Evolutionary conservation across 2,329 filamentous ascomycete genomes (phyloP), one percentile per base, ranked within the genome.

Genomic region (Cordyceps javanica): DNA sequence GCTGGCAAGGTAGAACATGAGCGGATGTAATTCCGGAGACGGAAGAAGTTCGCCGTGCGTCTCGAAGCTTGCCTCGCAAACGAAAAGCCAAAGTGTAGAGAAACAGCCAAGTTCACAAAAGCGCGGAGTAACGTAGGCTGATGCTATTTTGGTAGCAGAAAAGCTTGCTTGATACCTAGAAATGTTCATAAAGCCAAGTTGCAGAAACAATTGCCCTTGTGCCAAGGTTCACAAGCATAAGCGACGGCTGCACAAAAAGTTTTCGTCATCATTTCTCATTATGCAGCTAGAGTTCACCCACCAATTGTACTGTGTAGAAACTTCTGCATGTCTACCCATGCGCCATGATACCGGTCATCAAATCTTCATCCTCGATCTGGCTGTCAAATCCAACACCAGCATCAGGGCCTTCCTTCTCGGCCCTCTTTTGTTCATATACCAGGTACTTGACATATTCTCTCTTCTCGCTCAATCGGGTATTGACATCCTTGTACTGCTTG

Each of bases 341-440:
- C 30, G 63, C 62, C 55, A 69, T 41, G 19, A 74, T 67, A 19
- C 75, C 81, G 13, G 75, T 77, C 82, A 85, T 85, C 25, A 85
- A 67, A 61, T 85, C 82, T 66, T 85, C 82, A n/a, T 85, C 82
- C 56, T 83, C 81, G 38, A 82, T 71, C 51, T 76, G 71, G 13
- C 71, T 67, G 26, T 80, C 75, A 59, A 81, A 82, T 41, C 70
- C 72, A 26, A 72, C 58, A 3, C 68, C 65, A 3, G 67, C 65
- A 52, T 70, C 67, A 19, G 68, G 67, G 2, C 66, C 66, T 0
- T 78, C 75, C 63, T 79, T 78, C 41, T 82, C 75, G 9, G 62
- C 60, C 21, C 74, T 72, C 63, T 74, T 77, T 63, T 77, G 72
- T 56, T 83, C 79, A 48, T 72, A 73, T 2, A 73, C 60, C 19